Evolutionary conservation across 2,329 filamentous ascomycete species (phyloP), one percentile per base, ranked within the genome.

Genomic region (Dactylellina leptospora): DNA sequence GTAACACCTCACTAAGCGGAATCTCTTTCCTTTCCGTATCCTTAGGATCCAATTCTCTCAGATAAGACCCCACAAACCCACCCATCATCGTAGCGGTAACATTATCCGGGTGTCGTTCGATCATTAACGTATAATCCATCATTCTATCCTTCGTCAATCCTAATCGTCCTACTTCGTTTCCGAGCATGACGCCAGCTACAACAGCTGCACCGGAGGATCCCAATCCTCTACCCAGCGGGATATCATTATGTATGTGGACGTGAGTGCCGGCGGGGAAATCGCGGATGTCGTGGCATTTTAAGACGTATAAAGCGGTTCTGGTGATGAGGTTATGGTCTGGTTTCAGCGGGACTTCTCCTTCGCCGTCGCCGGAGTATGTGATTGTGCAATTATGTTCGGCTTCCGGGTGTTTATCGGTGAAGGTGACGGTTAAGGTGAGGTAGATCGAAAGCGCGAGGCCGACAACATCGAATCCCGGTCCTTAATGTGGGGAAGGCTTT

Each of bases 71-170:
- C 23, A 99, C 92, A 76, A 99, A 97, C 28, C 95, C 95, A 75
- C 95, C 95, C 78, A 96, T 97, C 33, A 97, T 86, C 5, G 95
- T 93, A 11, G 95, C 95, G 66, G 93, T 95, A 55, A 99, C 92
- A 78, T 96, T 96, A 81, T 96, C 92, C 9, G 92, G 92, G 80
- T 96, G 92, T 75, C 92, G 87, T 81, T 96, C 91, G 80, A 97
- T 96, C 95, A 99, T 99, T 75, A 99, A 84, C 79, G 92, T 96
- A 80, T 92, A 99, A 81, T 99, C 95, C 77, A 99, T 88, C 79
- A 99, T 86, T 38, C 95, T 85, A 75, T 91, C 90, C 77, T 91
- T 88, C 68, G 86, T 87, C 74, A 99, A 82, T 45, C 88, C 84
- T 73, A 99, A 84, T 28, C 89, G 85, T 36, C 93, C 93, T 48